Evolutionary conservation across 2,329 filamentous ascomycete species (phyloP).

Genomic region (Pyricularia grisea): DNA sequence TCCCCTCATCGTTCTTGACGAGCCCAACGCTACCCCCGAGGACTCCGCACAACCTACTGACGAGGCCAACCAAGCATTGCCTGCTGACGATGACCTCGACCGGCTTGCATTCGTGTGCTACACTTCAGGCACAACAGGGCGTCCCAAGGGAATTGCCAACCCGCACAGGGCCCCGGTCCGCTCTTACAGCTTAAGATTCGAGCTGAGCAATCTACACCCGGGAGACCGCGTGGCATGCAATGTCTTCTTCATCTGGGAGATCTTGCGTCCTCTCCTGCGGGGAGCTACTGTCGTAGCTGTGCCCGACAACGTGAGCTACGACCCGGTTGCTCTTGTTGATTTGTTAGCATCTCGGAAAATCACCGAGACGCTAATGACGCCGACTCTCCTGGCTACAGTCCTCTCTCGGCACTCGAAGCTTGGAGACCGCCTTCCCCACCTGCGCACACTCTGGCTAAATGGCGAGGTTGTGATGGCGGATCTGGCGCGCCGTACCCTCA

Average conservation of each 20-base stretch:
- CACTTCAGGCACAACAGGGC: slow-evolving; percentile 68
- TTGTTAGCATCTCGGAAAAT: slow-evolving; percentile 55
- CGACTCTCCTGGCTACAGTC: slow-evolving; percentile 66
- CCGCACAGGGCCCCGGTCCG: slow-evolving; percentile 57
- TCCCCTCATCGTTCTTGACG: slow-evolving; percentile 57
- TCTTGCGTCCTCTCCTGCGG: slow-evolving; percentile 64
- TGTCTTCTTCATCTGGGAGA: slow-evolving; percentile 83
- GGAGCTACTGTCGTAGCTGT: slow-evolving; percentile 69
- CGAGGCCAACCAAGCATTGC: slow-evolving; percentile 26
- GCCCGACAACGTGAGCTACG: slow-evolving; percentile 69
- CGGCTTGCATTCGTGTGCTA: slow-evolving; percentile 73
- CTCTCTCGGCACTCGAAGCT: slow-evolving; percentile 61
- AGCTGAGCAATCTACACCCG: slow-evolving; percentile 33
- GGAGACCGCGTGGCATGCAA: slow-evolving; percentile 80
- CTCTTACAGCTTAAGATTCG: background rate
- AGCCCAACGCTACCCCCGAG: slow-evolving; percentile 16
- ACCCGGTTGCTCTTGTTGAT: slow-evolving; percentile 64
- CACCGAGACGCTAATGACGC: slow-evolving; percentile 78
- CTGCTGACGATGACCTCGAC: slow-evolving; percentile 60
- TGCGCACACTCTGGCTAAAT: slow-evolving; percentile 70
- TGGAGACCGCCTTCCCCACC: slow-evolving; percentile 49
- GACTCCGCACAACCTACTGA: slow-evolving; percentile 1
- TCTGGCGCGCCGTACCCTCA: slow-evolving; percentile 57
- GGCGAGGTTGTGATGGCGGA: slow-evolving; percentile 77
- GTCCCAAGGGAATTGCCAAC: slow-evolving; percentile 76